These are phyloP conservation scores for Colletotrichum liriopes DNA, from an alignment of 2,329 filamentous ascomycete genomes.

Conservation along the genomic window DNA sequence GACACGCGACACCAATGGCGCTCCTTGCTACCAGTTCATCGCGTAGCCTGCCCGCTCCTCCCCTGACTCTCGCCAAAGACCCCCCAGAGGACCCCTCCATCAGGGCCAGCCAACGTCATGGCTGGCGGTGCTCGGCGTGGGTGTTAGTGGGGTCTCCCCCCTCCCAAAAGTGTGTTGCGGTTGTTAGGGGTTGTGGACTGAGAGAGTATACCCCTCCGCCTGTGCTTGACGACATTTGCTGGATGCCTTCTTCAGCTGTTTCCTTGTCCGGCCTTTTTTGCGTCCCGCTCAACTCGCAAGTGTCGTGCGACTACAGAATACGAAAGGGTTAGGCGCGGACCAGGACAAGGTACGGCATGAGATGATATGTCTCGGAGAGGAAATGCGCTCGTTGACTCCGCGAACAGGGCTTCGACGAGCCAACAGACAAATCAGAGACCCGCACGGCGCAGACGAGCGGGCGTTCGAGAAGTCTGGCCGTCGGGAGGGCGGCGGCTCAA, in stretches of 20 bases:
- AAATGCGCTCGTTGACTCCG: slow-evolving; percentile 30
- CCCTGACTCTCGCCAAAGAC: slow-evolving; percentile 15
- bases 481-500: slow-evolving; percentile 20
- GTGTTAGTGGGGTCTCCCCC: slow-evolving; percentile 33
- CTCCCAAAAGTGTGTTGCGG: slow-evolving; percentile 19
- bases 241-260: neutral
- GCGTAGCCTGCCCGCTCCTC: slow-evolving; percentile 6
- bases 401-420: slow-evolving; percentile 34
- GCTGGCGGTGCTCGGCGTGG: slow-evolving; percentile 25
- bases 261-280: neutral
- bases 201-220: neutral
- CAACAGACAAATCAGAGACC: slow-evolving; percentile 43
- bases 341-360: slow-evolving; percentile 2
- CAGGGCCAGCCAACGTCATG: slow-evolving; percentile 36
- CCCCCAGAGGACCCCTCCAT: slow-evolving; percentile 24
- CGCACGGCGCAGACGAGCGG: slow-evolving; percentile 43
- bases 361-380: slow-evolving; percentile 31
- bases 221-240: neutral
- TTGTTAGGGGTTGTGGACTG: slow-evolving; percentile 10
- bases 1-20: slow-evolving; percentile 39
- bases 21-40: slow-evolving; percentile 10
- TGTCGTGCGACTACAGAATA: slow-evolving; percentile 1
- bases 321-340: neutral
- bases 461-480: slow-evolving; percentile 40
- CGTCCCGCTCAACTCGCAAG: neutral